Evolutionary conservation across 495 filamentous ascomycete genomes (phyloP).

Genomic region (Neurospora africana): DNA sequence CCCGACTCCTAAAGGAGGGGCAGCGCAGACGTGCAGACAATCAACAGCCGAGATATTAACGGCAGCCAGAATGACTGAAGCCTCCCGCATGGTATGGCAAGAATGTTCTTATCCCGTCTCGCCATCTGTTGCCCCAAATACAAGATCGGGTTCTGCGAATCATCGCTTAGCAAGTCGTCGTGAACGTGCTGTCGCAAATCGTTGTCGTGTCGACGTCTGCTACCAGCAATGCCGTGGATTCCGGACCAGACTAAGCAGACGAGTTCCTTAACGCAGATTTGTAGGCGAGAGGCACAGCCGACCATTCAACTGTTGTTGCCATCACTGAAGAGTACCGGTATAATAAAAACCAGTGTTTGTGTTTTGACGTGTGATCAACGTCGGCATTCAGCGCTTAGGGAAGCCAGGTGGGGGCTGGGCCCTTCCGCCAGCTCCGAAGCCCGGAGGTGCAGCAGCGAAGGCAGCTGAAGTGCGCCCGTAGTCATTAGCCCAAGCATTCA

Average conservation of each 20-base stretch:
- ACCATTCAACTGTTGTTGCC: background rate
- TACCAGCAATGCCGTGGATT: background rate
- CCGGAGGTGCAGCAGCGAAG: background rate
- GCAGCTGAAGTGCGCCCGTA: background rate
- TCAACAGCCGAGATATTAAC: background rate
- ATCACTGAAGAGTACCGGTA: background rate
- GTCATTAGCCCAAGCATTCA: conserved; percentile 8
- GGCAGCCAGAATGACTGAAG: background rate
- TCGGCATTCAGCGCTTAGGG: background rate
- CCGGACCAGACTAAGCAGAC: background rate
- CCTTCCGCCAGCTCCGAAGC: background rate
- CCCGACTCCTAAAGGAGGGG: background rate
- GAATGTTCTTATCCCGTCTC: background rate
- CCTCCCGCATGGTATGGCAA: background rate
- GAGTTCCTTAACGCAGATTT: background rate
- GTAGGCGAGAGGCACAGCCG: background rate
- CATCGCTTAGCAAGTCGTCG: background rate
- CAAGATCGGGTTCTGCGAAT: background rate
- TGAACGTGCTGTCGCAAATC: background rate
- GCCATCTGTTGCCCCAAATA: background rate
- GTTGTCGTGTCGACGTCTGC: background rate
- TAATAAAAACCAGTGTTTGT: background rate
- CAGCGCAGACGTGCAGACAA: background rate
- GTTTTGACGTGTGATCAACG: background rate
- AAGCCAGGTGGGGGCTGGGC: background rate